phyloP scores from a whole-genome alignment of 768 basidiomycete genomes.

The Suillus cothurnatus region DNA sequence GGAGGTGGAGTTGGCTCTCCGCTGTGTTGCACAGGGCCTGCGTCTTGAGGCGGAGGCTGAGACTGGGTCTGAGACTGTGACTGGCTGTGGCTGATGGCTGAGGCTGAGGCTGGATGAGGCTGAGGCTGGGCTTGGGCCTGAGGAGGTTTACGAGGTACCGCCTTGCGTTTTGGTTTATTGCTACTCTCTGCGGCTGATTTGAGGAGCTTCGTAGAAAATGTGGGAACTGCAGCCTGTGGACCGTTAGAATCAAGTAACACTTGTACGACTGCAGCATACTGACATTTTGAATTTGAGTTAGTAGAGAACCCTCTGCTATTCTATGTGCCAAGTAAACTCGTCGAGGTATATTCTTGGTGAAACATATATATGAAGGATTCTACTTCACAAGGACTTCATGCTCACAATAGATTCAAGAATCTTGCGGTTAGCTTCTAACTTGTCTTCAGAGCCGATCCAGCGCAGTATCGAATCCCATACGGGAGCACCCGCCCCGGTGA shows the following conservation, averaged over 20 bases:
- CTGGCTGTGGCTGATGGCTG: background rate
- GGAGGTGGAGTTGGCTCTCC: slow-evolving; percentile 20
- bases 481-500: slow-evolving; percentile 48
- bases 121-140: background rate
- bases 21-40: slow-evolving; percentile 16
- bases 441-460: slow-evolving; percentile 63
- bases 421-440: slow-evolving; percentile 49
- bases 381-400: background rate
- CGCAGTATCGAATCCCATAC: slow-evolving; percentile 61
- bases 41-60: background rate
- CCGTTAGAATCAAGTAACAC: background rate
- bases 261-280: slow-evolving; percentile 17
- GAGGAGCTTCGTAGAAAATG: slow-evolving; percentile 58
- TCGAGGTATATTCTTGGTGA: slow-evolving; percentile 42
- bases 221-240: slow-evolving; percentile 44
- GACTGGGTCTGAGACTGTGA: background rate
- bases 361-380: slow-evolving; percentile 3
- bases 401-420: slow-evolving; percentile 50
- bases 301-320: slow-evolving; percentile 54
- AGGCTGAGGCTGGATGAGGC: background rate
- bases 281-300: slow-evolving; percentile 64
- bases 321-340: slow-evolving; percentile 59
- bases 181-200: slow-evolving; percentile 48
- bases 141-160: slow-evolving; percentile 32
- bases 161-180: slow-evolving; percentile 37